Conservation (phyloP, 1,284 basidiomycete species). For the Rhodotorula mucilaginosa region DNA sequence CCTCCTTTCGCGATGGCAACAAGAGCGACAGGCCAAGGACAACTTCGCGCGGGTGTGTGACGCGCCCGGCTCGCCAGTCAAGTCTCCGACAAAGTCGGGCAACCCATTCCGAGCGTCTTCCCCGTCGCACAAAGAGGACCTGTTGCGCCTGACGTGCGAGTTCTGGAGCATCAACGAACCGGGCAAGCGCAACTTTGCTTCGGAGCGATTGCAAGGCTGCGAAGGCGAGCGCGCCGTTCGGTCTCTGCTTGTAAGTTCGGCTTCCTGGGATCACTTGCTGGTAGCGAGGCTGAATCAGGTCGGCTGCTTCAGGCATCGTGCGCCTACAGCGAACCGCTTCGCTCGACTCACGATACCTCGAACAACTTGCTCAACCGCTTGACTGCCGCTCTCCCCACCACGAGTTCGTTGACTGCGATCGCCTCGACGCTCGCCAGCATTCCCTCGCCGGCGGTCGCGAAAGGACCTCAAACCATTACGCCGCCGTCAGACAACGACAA, state of each 20-base stretch:
- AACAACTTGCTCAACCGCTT: neutral
- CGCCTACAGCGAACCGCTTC: conserved; percentile 28
- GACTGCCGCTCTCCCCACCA: too few relatives aligned
- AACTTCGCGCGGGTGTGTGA: too few relatives aligned
- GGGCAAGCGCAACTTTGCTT: neutral
- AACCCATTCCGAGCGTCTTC: conserved; percentile 18
- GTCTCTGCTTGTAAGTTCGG: conserved; percentile 11
- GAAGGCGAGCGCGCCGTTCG: conserved; percentile 17
- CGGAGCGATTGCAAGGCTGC: conserved; percentile 8
- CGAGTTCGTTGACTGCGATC: neutral
- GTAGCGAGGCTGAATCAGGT: neutral
- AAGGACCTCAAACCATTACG: neutral
- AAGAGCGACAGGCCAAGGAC: neutral
- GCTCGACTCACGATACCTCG: conserved; percentile 3
- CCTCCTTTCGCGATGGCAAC: neutral
- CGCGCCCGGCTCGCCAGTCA: conserved; percentile 27
- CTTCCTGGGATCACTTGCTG: neutral
- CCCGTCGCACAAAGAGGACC: conserved; percentile 22
- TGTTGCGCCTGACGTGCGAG: conserved; percentile 10
- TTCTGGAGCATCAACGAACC: conserved; percentile 20
- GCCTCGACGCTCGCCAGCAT: neutral
- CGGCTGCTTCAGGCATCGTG: conserved; percentile 21
- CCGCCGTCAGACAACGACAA: neutral
- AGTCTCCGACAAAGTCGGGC: conserved; percentile 21
- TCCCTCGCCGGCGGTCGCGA: neutral